Evolutionary conservation across 768 basidiomycete genomes (phyloP).

Genomic region (Boletus sp.): DNA sequence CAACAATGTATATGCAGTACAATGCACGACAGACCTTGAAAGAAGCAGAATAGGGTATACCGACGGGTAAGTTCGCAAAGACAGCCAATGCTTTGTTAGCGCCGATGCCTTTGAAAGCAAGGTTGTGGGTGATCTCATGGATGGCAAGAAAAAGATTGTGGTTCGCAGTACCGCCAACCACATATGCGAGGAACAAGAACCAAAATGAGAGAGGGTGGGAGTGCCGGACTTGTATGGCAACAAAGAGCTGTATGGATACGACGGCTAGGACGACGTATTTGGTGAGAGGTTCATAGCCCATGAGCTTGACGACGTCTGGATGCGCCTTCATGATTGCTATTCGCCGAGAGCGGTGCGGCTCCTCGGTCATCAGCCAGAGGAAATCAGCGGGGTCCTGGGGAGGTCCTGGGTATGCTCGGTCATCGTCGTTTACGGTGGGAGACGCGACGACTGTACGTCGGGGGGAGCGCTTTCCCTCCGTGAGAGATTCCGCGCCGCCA

Average conservation of each 20-base stretch:
- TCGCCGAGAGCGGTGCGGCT: slow-evolving; percentile 87
- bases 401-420: slow-evolving; percentile 42
- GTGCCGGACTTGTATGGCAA: slow-evolving; percentile 64
- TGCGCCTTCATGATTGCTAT: slow-evolving; percentile 91
- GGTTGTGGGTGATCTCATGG: slow-evolving; percentile 97
- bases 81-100: slow-evolving; percentile 88
- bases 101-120: slow-evolving; percentile 80
- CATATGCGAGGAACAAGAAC: slow-evolving; percentile 79
- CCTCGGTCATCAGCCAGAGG: slow-evolving; percentile 96
- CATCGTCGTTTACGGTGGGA: slow-evolving; percentile 40
- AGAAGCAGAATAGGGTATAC: slow-evolving; percentile 89
- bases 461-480: slow-evolving; percentile 50
- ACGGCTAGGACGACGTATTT: slow-evolving; percentile 87
- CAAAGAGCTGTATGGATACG: slow-evolving; percentile 67
- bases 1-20: background rate
- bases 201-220: slow-evolving; percentile 62
- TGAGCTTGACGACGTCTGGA: slow-evolving; percentile 92
- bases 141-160: slow-evolving; percentile 98
- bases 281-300: slow-evolving; percentile 92
- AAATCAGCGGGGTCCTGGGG: slow-evolving; percentile 84
- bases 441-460: slow-evolving; percentile 48
- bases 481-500: slow-evolving; percentile 78
- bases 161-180: slow-evolving; percentile 90
- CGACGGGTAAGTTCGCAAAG: slow-evolving; percentile 90
- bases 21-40: slow-evolving; percentile 67